phyloP scores from a whole-genome alignment of 257 asterid genomes.

The Sherardia arvensis region DNA sequence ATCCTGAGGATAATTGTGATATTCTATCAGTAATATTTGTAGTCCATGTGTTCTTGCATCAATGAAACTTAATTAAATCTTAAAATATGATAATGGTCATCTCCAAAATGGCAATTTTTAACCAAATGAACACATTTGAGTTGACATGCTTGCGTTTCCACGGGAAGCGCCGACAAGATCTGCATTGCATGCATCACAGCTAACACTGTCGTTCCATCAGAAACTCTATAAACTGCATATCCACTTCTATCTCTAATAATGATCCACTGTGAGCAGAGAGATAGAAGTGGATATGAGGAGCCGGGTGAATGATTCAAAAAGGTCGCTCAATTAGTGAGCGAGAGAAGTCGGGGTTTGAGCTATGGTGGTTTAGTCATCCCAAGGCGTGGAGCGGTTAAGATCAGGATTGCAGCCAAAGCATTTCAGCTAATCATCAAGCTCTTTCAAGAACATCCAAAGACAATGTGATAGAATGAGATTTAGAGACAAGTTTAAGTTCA shows the following conservation, averaged over 20 bases:
- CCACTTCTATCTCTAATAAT: not conserved
- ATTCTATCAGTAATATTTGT: too few relatives aligned
- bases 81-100: too few relatives aligned
- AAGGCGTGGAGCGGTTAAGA: constrained; percentile 54
- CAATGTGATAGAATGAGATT: not conserved
- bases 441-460: constrained; percentile 16
- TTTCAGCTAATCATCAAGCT: constrained; percentile 18
- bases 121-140: too few relatives aligned
- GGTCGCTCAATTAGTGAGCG: constrained; percentile 11
- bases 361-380: constrained; percentile 23
- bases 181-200: constrained; percentile 2
- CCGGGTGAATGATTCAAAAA: constrained; percentile 15
- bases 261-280: too few relatives aligned
- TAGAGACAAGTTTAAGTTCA: too few relatives aligned
- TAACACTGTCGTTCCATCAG: constrained; percentile 2
- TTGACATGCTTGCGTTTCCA: too few relatives aligned
- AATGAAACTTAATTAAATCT: too few relatives aligned
- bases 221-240: not conserved
- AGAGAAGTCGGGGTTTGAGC: constrained; percentile 13
- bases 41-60: too few relatives aligned
- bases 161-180: too few relatives aligned
- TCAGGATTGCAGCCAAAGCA: constrained; percentile 50
- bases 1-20: too few relatives aligned
- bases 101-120: too few relatives aligned
- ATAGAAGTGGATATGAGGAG: constrained; percentile 9